Evolutionary conservation across 2,329 filamentous ascomycete species (phyloP).

Genomic region (Ceratocystis eucalypticola): DNA sequence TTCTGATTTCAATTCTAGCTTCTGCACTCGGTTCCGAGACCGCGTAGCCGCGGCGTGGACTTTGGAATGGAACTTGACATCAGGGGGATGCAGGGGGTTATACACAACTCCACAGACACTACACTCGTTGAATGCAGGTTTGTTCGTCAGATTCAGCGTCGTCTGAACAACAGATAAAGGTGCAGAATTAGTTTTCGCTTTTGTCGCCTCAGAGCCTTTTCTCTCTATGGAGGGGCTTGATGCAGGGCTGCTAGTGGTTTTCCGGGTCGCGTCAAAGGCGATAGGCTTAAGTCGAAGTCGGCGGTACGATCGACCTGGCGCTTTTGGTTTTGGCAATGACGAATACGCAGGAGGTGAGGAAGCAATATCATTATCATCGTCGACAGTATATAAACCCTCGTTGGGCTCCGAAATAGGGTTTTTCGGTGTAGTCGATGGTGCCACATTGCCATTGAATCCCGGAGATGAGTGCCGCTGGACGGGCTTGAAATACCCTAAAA

Average conservation of each 20-base stretch:
- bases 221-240: not conserved
- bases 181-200: constrained; percentile 1
- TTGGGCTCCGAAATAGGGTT: not conserved
- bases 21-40: constrained; percentile 22
- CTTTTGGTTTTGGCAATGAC: not conserved
- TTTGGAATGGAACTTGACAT: constrained; percentile 32
- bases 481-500: constrained; percentile 32
- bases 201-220: not conserved
- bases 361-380: not conserved
- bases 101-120: constrained; percentile 32
- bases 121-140: constrained; percentile 33
- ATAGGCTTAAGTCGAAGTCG: constrained; percentile 5
- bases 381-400: not conserved
- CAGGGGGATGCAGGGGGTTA: constrained; percentile 32
- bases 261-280: not conserved
- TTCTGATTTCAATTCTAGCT: not conserved
- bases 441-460: not conserved
- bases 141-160: constrained; percentile 32
- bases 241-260: not conserved
- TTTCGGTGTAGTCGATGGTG: not conserved
- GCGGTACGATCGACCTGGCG: not conserved
- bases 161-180: constrained; percentile 27
- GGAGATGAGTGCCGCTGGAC: constrained; percentile 19
- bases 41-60: constrained; percentile 28
- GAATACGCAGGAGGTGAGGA: not conserved